These are phyloP conservation scores for Smallanthus sonchifolius DNA, from an alignment of 129 eudicot species.

Conservation along the genomic window DNA sequence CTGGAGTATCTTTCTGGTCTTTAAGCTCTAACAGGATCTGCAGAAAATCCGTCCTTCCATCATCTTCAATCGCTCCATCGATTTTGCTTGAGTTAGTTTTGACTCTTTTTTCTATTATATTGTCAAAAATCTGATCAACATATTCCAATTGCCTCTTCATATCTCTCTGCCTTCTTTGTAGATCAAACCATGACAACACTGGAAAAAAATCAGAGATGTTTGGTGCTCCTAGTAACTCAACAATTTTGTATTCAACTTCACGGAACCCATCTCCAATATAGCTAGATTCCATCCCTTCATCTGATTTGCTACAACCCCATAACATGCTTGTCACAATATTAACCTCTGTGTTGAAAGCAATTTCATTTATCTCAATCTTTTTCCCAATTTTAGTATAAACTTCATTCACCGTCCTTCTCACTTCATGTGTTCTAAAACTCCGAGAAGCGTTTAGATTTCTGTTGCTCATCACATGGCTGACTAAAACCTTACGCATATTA, in stretches of 20 bases:
- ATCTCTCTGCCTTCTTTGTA: neutral
- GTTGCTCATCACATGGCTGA: neutral
- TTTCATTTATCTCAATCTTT: neutral
- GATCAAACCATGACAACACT: neutral
- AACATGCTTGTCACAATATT: conserved; percentile 7
- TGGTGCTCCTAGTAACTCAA: neutral
- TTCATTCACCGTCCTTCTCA: neutral
- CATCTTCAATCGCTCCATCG: neutral
- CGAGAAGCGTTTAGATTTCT: neutral
- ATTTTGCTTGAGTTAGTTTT: neutral
- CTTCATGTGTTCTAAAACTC: neutral
- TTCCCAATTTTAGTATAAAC: neutral
- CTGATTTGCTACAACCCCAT: neutral
- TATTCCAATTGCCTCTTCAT: neutral
- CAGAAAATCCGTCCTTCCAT: neutral
- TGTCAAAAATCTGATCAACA: neutral
- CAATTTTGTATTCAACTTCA: neutral
- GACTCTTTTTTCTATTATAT: neutral
- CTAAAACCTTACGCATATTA: conserved; percentile 2
- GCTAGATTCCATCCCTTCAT: neutral
- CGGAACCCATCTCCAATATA: neutral
- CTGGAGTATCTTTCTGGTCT: neutral
- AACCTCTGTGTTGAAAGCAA: neutral
- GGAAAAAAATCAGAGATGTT: neutral
- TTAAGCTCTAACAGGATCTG: conserved; percentile 2